phyloP scores from a whole-genome alignment of 108 stramenopile species.

The Skeletonema tropicum region DNA sequence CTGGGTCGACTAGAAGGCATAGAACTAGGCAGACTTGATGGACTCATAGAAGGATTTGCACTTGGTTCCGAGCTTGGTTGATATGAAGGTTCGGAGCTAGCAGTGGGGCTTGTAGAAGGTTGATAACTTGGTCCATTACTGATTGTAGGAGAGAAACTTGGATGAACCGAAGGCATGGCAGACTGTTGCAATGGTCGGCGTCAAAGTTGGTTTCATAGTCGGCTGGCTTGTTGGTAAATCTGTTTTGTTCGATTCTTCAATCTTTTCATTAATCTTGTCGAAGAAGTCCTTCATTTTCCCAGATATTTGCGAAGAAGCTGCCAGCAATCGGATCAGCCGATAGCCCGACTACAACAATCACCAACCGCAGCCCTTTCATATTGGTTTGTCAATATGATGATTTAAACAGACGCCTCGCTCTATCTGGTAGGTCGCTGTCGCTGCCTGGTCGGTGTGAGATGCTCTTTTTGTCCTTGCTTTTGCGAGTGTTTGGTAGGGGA shows the following conservation, averaged over 20 bases:
- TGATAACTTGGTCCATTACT: not conserved
- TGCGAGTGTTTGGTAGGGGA: too few relatives aligned
- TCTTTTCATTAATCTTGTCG: conserved; percentile 12
- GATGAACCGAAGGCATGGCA: conserved; percentile 9
- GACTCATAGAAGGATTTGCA: too few relatives aligned
- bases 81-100: conserved; percentile 4
- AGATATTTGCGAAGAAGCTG: not conserved
- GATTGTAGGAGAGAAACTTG: not conserved
- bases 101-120: conserved; percentile 10
- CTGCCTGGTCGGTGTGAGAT: too few relatives aligned
- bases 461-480: too few relatives aligned
- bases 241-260: conserved; percentile 15
- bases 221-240: not conserved
- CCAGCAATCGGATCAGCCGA: not conserved
- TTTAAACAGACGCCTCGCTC: too few relatives aligned
- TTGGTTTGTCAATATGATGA: too few relatives aligned
- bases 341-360: not conserved
- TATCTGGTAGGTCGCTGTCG: too few relatives aligned
- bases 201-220: conserved; percentile 3
- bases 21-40: not conserved
- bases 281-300: conserved; percentile 24
- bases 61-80: not conserved
- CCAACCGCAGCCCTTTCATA: not conserved
- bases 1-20: conserved; percentile 1
- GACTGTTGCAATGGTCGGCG: conserved; percentile 5